A percentile compares a stretch with the other conserved stretches of the same genome.
Conservation (phyloP, 2,329 filamentous ascomycete genomes). For the Fusarium chlamydosporum region DNA sequence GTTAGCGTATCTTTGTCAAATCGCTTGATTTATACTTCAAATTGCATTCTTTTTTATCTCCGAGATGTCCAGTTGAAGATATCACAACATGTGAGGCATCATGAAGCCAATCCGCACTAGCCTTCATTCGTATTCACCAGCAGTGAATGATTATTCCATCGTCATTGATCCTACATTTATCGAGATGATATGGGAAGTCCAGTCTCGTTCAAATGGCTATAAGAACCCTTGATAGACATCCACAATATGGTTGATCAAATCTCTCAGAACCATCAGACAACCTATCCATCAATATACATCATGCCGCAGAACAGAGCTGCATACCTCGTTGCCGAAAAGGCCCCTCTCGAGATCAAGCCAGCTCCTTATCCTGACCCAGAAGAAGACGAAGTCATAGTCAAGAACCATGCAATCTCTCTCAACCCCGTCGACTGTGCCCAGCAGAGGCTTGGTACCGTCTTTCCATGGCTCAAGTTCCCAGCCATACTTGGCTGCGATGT, state of each 20-base stretch:
- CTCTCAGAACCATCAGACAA: not conserved
- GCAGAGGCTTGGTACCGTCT: constrained; percentile 17
- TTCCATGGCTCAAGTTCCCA: constrained; percentile 30
- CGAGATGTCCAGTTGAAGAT: not conserved
- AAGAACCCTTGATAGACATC: not conserved
- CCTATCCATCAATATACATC: not conserved
- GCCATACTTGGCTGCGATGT: constrained; percentile 26
- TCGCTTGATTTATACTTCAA: too few species aligned
- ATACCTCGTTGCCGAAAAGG: constrained; percentile 8
- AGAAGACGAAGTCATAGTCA: constrained; percentile 15
- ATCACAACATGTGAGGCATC: too few species aligned
- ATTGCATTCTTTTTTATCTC: not conserved
- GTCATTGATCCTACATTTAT: not conserved
- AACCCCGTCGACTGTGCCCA: constrained; percentile 25
- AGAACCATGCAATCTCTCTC: constrained; percentile 18
- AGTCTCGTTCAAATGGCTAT: not conserved
- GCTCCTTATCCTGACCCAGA: constrained; percentile 1
- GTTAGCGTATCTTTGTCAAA: too few species aligned
- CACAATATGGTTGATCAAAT: accelerated
- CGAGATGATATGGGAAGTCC: not conserved
- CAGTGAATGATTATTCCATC: not conserved
- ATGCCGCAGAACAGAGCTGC: constrained; percentile 24
- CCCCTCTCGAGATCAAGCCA: constrained; percentile 6
- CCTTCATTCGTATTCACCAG: constrained; percentile 21
- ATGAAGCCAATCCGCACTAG: not conserved